Conservation (phyloP, 768 basidiomycete genomes). For the Hygrocybe punicea region DNA sequence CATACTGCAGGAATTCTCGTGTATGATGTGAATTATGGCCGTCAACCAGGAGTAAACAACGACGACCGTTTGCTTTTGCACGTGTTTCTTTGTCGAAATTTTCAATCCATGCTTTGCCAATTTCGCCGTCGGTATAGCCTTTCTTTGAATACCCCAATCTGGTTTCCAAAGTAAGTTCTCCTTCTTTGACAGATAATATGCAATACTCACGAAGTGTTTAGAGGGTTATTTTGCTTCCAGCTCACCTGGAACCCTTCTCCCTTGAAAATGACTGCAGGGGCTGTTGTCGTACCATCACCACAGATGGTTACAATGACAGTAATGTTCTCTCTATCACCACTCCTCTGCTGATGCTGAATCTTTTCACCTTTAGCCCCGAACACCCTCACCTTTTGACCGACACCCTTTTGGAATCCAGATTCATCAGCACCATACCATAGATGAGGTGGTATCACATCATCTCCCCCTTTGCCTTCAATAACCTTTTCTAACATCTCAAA, state of each 20-base stretch:
- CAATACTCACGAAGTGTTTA: slow-evolving; percentile 21
- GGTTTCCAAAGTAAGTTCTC: neutral
- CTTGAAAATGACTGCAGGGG: slow-evolving; percentile 35
- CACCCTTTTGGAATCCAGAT: slow-evolving; percentile 15
- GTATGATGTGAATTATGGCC: slow-evolving; percentile 31
- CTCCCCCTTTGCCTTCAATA: slow-evolving; percentile 9
- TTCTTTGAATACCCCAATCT: slow-evolving; percentile 26
- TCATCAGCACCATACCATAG: slow-evolving; percentile 12
- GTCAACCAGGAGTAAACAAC: neutral
- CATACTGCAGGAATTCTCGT: slow-evolving; percentile 29
- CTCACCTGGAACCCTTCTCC: slow-evolving; percentile 26
- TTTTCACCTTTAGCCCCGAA: slow-evolving; percentile 14
- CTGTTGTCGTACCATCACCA: slow-evolving; percentile 29
- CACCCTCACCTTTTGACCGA: slow-evolving; percentile 16
- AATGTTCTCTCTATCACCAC: slow-evolving; percentile 36
- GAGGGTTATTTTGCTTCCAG: slow-evolving; percentile 30
- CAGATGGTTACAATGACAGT: slow-evolving; percentile 44
- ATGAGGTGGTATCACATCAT: slow-evolving; percentile 5
- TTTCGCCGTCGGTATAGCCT: slow-evolving; percentile 37
- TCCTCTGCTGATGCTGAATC: slow-evolving; percentile 33
- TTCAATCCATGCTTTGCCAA: slow-evolving; percentile 37
- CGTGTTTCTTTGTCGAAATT: slow-evolving; percentile 32
- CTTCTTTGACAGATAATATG: neutral
- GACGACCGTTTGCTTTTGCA: slow-evolving; percentile 12
- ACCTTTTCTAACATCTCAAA: slow-evolving; percentile 32